Evolutionary conservation across 2,329 filamentous ascomycete genomes (phyloP).

Genomic region (Xylaria hypoxylon): DNA sequence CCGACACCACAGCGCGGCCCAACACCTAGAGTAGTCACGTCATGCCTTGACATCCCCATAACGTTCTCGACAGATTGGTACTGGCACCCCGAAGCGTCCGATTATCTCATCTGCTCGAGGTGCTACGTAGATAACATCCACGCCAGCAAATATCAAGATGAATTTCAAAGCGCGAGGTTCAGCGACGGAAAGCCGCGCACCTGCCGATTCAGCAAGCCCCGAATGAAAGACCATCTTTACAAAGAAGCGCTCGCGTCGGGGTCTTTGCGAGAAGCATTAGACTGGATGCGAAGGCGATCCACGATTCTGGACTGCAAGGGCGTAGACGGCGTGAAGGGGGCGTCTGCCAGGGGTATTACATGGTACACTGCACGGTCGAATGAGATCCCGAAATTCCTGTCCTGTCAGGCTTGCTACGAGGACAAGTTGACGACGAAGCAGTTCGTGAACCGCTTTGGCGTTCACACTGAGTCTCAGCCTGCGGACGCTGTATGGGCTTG

Average conservation of each 20-base stretch:
- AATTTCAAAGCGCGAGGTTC: conserved; percentile 47
- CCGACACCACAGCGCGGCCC: background rate
- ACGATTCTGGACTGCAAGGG: conserved; percentile 42
- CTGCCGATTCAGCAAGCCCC: conserved; percentile 50
- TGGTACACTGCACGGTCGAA: conserved; percentile 39
- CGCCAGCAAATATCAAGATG: conserved; percentile 45
- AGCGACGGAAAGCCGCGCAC: conserved; percentile 45
- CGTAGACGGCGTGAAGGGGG: conserved; percentile 36
- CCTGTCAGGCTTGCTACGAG: conserved; percentile 45
- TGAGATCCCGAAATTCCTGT: conserved; percentile 38
- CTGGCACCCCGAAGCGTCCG: conserved; percentile 49
- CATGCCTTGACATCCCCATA: conserved; percentile 49
- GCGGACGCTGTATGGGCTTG: conserved; percentile 46
- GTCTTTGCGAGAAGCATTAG: conserved; percentile 43
- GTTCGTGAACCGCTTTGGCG: conserved; percentile 35
- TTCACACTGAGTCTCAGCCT: conserved; percentile 24
- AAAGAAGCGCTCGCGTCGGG: conserved; percentile 48
- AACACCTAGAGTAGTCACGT: conserved; percentile 38
- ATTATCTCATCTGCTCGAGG: conserved; percentile 55
- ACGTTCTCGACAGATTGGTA: conserved; percentile 54
- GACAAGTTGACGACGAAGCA: conserved; percentile 36
- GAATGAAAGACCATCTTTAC: conserved; percentile 53
- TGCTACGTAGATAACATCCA: conserved; percentile 56
- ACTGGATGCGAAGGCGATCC: conserved; percentile 48
- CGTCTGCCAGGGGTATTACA: conserved; percentile 20